Evolutionary conservation across 1,284 basidiomycete genomes (phyloP).

Genomic region (Moesziomyces aphidis): DNA sequence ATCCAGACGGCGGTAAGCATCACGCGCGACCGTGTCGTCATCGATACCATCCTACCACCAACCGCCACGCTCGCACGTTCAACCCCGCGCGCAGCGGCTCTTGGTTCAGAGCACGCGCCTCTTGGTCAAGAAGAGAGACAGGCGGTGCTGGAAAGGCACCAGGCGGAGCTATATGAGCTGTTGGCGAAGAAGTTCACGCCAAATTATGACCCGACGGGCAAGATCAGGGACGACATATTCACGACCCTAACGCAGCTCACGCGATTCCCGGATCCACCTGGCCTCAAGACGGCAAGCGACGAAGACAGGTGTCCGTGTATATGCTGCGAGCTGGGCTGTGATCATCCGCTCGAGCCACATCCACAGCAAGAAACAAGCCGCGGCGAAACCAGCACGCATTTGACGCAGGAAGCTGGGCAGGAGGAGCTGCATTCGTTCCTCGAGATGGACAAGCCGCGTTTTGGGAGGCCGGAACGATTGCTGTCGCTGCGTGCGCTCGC

Average conservation of each 20-base stretch:
- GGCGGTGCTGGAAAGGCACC: slow-evolving; percentile 10
- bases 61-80: slow-evolving; percentile 11
- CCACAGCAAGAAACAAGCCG: background rate
- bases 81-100: background rate
- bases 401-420: background rate
- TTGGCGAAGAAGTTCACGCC: slow-evolving; percentile 9
- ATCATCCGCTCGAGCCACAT: slow-evolving; percentile 7
- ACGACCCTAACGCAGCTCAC: slow-evolving; percentile 26
- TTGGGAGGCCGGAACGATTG: background rate
- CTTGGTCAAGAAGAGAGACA: too few relatives aligned
- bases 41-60: slow-evolving; percentile 56
- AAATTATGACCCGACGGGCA: slow-evolving; percentile 33
- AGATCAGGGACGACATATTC: slow-evolving; percentile 22
- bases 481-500: background rate
- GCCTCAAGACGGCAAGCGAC: slow-evolving; percentile 3
- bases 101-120: background rate
- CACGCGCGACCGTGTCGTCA: slow-evolving; percentile 43
- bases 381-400: background rate
- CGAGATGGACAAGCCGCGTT: slow-evolving; percentile 17
- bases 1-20: slow-evolving; percentile 53
- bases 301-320: slow-evolving; percentile 31
- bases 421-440: slow-evolving; percentile 10
- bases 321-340: slow-evolving; percentile 31
- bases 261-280: slow-evolving; percentile 24
- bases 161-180: slow-evolving; percentile 6